Conservation (phyloP, 2,329 filamentous ascomycete species). For the Phoma sp. region DNA sequence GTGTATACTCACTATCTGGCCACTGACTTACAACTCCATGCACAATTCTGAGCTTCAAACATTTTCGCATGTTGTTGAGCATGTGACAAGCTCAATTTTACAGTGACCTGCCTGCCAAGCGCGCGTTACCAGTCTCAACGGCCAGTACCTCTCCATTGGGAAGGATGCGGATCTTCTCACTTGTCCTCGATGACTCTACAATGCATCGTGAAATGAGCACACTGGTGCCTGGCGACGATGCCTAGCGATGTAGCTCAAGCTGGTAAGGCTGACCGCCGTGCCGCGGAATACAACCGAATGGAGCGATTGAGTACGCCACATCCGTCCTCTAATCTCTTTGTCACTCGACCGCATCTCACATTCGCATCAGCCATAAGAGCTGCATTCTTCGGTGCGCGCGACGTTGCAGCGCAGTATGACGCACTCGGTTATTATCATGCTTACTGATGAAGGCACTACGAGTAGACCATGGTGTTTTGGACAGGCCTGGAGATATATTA, state of each 20-base stretch:
- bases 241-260: neutral
- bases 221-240: constrained; percentile 8
- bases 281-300: constrained; percentile 1
- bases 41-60: neutral
- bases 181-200: neutral
- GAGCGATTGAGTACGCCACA: constrained; percentile 10
- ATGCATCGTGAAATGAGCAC: neutral
- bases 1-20: neutral
- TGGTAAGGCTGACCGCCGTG: constrained; percentile 3
- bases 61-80: neutral
- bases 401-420: constrained; percentile 1
- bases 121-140: neutral
- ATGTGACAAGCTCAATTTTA: neutral
- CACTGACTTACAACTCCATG: neutral
- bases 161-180: neutral
- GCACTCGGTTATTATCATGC: neutral
- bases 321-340: constrained; percentile 12
- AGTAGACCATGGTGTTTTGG: neutral
- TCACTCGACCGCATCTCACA: neutral
- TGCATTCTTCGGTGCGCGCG: neutral
- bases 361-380: neutral
- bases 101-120: constrained; percentile 3
- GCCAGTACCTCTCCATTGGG: neutral
- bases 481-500: constrained; percentile 9
- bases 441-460: neutral